Base-by-base conservation (phyloP, 305 asterid genomes). In the Euphrasia arctica region DNA sequence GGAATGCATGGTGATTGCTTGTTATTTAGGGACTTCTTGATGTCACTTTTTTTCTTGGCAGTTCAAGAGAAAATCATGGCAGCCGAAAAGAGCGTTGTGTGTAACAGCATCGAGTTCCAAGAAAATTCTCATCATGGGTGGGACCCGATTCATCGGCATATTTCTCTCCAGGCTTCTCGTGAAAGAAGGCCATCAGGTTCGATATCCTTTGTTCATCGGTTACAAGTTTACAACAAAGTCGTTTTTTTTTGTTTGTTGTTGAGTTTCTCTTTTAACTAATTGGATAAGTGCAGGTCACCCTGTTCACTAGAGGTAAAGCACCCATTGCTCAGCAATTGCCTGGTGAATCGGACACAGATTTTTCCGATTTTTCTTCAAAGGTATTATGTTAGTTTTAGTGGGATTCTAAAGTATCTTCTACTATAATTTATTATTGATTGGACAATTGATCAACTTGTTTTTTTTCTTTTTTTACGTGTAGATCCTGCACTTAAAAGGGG, bases 51-150 rank as follows among this genome's bases (percentile, higher is more conserved):
- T 31, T 3, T 31, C 4, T 31, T 70, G 47, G 70, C 75, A 93
- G 95, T 90, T 61, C 55, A 88, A 88, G 71, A 93, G 78, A 85
- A 86, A 75, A 74, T 65, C 62, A 69, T 79, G 84, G 81, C 75
- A 77, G 61, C 85, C 91, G 62, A 88, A 77, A 79, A 82, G 81
- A 54, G 84, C 84, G 59, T 71, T 93, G 6, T 73, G 77, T 5
- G 82, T 88, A 51, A 78, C 75, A 49, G 96, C 99, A 75, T 89
- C 97, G 25, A 81, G 92, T 48, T 67, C 80, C 66, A 93, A 93
- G 95, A 93, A 93, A 58, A 83, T 93, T 60, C 96, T 93, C 14
- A 84, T 93, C 60, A 93, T 93, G 99, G 99, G 99, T 72, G 99
- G 99, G 64, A 93, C 99, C 55, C 78, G 97, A 79, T 93, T 90